These are phyloP conservation scores for Psilocybe subaeruginosa DNA, from an alignment of 768 basidiomycete genomes.

Conservation along the genomic window DNA sequence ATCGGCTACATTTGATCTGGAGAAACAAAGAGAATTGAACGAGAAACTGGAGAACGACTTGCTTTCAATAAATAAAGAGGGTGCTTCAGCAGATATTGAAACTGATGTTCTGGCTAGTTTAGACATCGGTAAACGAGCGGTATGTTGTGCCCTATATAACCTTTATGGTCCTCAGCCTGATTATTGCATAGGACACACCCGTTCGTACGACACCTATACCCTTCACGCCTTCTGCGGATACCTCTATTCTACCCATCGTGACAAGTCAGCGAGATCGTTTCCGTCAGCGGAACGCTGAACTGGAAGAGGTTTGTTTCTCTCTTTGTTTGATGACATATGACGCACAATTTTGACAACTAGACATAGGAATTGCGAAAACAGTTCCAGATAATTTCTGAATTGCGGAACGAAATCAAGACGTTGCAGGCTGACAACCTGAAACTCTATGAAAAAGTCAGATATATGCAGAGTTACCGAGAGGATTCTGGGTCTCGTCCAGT, in stretches of 20 bases:
- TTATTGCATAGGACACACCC: slow-evolving; percentile 27
- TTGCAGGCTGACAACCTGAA: slow-evolving; percentile 96
- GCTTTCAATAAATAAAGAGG: slow-evolving; percentile 73
- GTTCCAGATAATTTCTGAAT: slow-evolving; percentile 90
- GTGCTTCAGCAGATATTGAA: slow-evolving; percentile 33
- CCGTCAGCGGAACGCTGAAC: slow-evolving; percentile 93
- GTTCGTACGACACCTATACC: slow-evolving; percentile 67
- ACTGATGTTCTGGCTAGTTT: slow-evolving; percentile 72
- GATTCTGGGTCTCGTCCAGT: slow-evolving; percentile 60
- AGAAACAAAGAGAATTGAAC: slow-evolving; percentile 79
- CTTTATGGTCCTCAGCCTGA: neutral
- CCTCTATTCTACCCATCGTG: slow-evolving; percentile 97
- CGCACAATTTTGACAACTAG: slow-evolving; percentile 1
- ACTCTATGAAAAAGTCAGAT: slow-evolving; percentile 97
- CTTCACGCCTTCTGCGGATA: slow-evolving; percentile 79
- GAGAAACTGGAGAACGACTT: slow-evolving; percentile 94
- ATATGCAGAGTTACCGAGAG: slow-evolving; percentile 96
- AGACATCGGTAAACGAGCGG: slow-evolving; percentile 66
- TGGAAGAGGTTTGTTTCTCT: slow-evolving; percentile 78
- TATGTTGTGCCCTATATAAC: slow-evolving; percentile 26
- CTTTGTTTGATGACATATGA: neutral
- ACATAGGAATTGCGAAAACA: slow-evolving; percentile 90
- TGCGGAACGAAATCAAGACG: slow-evolving; percentile 90
- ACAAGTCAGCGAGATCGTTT: slow-evolving; percentile 98
- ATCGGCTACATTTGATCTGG: slow-evolving; percentile 63